Evolutionary conservation across 1,139 yeast genomes (phyloP), one percentile per base, ranked within the genome.

Genomic region (Yamadazyma buinensis): DNA sequence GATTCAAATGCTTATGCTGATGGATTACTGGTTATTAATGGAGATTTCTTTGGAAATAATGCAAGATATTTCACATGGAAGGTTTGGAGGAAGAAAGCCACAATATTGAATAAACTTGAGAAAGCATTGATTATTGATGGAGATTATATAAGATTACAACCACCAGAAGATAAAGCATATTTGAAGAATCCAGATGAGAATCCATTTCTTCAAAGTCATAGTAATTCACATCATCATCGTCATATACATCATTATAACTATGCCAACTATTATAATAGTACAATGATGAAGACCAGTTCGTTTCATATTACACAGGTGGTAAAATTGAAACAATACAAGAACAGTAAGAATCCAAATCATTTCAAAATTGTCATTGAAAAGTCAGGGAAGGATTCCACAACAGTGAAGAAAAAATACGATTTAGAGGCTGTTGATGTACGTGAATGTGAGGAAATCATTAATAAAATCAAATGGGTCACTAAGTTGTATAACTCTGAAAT

Each of bases 91-190:
- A 77, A 94, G 40, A 92, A 88, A 51, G 79, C 90, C 67, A 81
- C 95, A 0, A 82, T 92, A 48, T 77, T 84, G 42, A 79, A 80
- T 38, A 75, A 88, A 35, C 86, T 87, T 41, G 95, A 90, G 46
- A 77, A 94, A 46, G 77, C 88, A 1, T 64, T 92, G 32, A 90
- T 95, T 1, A 76, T 92, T 28, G 97, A 92, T 57, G 97, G 97
- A 14, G 96, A 88, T 50, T 90, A 88, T 52, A 79, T 92, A 12
- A 94, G 90, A 53, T 74, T 92, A 35, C 79, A 90, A 49, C 97
- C 97, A 2, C 79, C 90, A 2, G 84, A 80, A 44, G 72, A 67
- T 38, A 52, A 56, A 22, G 61, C 57, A 6, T 62, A 61, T 43
- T 85, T 82, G 40, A 79, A 80, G 36, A 75, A 77, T 30, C 59